phyloP scores from a whole-genome alignment of 1,139 yeast genomes.

The Pichia terricola region DNA sequence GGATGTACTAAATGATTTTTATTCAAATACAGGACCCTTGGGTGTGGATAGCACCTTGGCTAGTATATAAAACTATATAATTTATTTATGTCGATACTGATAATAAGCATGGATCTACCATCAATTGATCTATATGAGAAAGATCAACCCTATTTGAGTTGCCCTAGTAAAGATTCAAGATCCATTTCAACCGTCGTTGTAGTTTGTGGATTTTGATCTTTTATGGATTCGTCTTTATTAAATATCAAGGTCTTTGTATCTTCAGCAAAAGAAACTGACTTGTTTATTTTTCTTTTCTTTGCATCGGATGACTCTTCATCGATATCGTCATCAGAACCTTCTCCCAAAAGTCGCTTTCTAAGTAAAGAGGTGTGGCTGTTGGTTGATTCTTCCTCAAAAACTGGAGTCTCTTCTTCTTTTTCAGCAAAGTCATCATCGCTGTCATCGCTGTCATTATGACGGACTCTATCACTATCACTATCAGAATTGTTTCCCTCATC shows the following conservation, averaged over 20 bases:
- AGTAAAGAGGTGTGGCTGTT: background rate
- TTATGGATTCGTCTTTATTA: conserved; percentile 1
- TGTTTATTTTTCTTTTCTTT: background rate
- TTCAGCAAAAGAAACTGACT: conserved; percentile 6
- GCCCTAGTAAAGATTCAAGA: too few relatives aligned
- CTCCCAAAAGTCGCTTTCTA: conserved; percentile 1
- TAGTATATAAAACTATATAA: too few relatives aligned
- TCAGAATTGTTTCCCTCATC: conserved; percentile 15
- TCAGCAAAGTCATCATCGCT: conserved; percentile 6
- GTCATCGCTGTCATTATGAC: conserved; percentile 6
- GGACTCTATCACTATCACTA: conserved; percentile 25
- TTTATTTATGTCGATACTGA: too few relatives aligned
- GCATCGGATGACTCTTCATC: conserved; percentile 1
- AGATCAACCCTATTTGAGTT: too few relatives aligned
- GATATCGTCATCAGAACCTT: too few relatives aligned
- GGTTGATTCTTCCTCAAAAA: background rate
- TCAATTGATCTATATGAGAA: too few relatives aligned
- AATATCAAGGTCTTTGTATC: conserved; percentile 6
- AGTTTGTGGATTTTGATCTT: too few relatives aligned
- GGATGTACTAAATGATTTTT: too few relatives aligned
- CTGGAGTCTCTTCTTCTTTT: background rate
- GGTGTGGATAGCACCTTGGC: too few relatives aligned
- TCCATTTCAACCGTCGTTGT: too few relatives aligned
- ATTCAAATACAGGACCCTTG: too few relatives aligned
- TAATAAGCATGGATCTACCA: too few relatives aligned